These are phyloP conservation scores for Magnolia officinalis DNA, from an alignment of 164 flowering plant species.

Conservation along the genomic window DNA sequence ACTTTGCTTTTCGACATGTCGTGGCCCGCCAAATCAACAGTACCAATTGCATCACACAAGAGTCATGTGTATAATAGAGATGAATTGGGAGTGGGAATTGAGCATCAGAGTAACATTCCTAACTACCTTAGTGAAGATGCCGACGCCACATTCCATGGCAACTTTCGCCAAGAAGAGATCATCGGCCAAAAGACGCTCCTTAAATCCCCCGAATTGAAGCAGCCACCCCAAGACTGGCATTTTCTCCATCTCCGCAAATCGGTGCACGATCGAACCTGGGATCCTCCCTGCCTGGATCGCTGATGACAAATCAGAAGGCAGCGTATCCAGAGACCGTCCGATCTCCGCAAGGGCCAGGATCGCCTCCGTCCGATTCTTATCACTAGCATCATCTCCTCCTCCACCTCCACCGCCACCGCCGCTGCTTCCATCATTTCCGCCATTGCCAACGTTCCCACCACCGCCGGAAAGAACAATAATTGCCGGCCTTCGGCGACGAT, in stretches of 20 bases:
- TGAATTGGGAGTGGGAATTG: too few relatives aligned
- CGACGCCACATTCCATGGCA: constrained; percentile 63
- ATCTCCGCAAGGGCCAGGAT: constrained; percentile 52
- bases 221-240: constrained; percentile 50
- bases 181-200: constrained; percentile 60
- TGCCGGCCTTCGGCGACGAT: neutral
- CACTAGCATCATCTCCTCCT: constrained; percentile 24
- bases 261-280: constrained; percentile 49
- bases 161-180: constrained; percentile 63
- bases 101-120: neutral
- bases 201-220: constrained; percentile 55
- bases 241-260: constrained; percentile 53
- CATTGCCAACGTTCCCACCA: constrained; percentile 6
- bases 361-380: constrained; percentile 51
- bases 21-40: too few relatives aligned
- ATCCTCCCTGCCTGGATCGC: constrained; percentile 66
- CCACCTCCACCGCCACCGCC: constrained; percentile 10
- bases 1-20: too few relatives aligned
- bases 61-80: too few relatives aligned
- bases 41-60: too few relatives aligned
- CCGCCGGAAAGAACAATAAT: constrained; percentile 14
- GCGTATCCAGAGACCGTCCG: constrained; percentile 43
- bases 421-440: neutral
- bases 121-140: constrained; percentile 61
- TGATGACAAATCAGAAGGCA: constrained; percentile 73